Evolutionary conservation across 257 asterid species (phyloP), one percentile per base, ranked within the genome.

Genomic region (Sherardia arvensis): DNA sequence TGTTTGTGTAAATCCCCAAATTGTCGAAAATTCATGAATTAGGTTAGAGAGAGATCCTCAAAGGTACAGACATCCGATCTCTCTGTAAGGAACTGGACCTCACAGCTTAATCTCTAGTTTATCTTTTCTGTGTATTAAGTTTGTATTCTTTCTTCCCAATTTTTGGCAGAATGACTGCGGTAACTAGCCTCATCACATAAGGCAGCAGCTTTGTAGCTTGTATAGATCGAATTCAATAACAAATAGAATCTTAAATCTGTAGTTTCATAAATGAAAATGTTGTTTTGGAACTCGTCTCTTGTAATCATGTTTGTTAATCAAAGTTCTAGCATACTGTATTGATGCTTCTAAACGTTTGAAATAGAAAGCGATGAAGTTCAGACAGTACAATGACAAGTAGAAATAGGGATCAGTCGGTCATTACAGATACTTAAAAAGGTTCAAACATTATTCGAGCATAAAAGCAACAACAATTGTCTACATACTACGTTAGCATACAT

Each of bases 21-120:
- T 68, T 93, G 99, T 79, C 63, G 97, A 65, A 93, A 87, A 75
- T 93, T 81, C 90, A 93, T 93, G 96, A 87, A 93, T 77, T 90
- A 85, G 87, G 62, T 57, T 29, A 57, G 43, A 17, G 61, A 56
- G 30, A 17, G 12, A 71, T 62, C 60, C 69, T 71, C 67, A 38
- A 53, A 51, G 18, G 53, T 47, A 69, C 36, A 65, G 65, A 62
- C 68, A 67, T 68, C 66, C n/a, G n/a, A n/a, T n/a, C n/a, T n/a
- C n/a, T n/a, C n/a, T n/a, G n/a, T n/a, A n/a, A n/a, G n/a, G n/a
- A n/a, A n/a, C n/a, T n/a, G 55, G 69, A 74, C 74, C 80, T 79
- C 80, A 77, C 71, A 78, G 80, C 75, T 62, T 67, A 49, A 65
- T 70, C 27, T 49, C 73, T 77, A 64, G 72, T 69, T 68, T 61